These are phyloP conservation scores for Trichosanthes cucumerina DNA, from an alignment of 306 rosid species.

Conservation along the genomic window DNA sequence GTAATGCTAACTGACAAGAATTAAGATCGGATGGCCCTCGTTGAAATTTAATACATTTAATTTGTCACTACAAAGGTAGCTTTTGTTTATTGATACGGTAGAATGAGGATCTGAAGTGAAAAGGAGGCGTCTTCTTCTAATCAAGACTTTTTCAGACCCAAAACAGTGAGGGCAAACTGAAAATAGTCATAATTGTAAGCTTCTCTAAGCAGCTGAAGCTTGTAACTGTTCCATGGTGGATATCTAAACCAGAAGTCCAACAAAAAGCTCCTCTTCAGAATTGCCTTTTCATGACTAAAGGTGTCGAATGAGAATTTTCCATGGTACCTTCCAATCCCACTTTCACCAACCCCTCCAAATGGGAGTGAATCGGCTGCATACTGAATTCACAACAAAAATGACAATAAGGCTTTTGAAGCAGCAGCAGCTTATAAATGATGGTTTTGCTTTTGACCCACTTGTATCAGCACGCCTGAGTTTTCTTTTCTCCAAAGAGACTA, in stretches of 20 bases:
- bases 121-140: not conserved
- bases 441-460: not conserved
- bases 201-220: slow-evolving; percentile 46
- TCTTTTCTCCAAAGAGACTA: not conserved
- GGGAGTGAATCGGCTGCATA: slow-evolving; percentile 53
- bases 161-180: slow-evolving; percentile 33
- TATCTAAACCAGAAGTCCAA: slow-evolving; percentile 65
- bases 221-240: slow-evolving; percentile 62
- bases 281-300: slow-evolving; percentile 54
- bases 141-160: slow-evolving; percentile 37
- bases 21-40: not conserved
- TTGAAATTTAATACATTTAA: slow-evolving; percentile 3
- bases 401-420: not conserved
- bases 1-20: not conserved
- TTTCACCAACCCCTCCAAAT: slow-evolving; percentile 76
- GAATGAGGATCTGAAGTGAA: not conserved
- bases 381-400: slow-evolving; percentile 19
- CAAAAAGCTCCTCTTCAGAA: slow-evolving; percentile 39
- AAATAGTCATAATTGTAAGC: slow-evolving; percentile 39
- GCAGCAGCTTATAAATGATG: not conserved
- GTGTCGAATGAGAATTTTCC: slow-evolving; percentile 72
- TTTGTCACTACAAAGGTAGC: not conserved
- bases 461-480: not conserved
- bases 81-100: not conserved
- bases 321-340: slow-evolving; percentile 66